Conservation (phyloP, 2,329 filamentous ascomycete genomes). For the Sphaerulina populicola region DNA sequence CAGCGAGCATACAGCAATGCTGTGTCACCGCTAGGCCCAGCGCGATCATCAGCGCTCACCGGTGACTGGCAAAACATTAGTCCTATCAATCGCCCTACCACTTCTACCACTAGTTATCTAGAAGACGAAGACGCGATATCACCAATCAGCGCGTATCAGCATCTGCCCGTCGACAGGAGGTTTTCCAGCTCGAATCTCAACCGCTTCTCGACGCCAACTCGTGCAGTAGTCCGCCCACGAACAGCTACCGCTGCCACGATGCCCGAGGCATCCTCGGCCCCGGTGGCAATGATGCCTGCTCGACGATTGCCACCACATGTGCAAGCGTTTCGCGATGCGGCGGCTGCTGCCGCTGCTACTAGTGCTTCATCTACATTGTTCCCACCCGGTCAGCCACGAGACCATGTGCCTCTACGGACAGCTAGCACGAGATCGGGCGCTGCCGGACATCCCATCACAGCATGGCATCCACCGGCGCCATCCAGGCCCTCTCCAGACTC, state of each 20-base stretch:
- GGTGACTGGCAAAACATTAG: constrained; percentile 27
- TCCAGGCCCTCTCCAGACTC: constrained; percentile 5
- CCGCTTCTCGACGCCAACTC: constrained; percentile 26
- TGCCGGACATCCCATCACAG: constrained; percentile 29
- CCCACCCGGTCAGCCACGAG: constrained; percentile 19
- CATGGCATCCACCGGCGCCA: constrained; percentile 31
- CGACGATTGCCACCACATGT: constrained; percentile 28
- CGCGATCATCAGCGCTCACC: constrained; percentile 20
- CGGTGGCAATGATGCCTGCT: constrained; percentile 3
- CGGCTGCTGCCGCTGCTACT: constrained; percentile 13
- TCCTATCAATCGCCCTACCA: constrained; percentile 15
- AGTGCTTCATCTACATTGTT: constrained; percentile 26
- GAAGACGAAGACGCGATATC: constrained; percentile 23
- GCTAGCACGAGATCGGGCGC: constrained; percentile 21
- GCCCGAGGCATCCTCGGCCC: constrained; percentile 2
- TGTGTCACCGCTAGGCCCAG: constrained; percentile 18
- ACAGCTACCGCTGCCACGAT: constrained; percentile 15
- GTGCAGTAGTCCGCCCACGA: constrained; percentile 13
- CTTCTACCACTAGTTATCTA: constrained; percentile 13
- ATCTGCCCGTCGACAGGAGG: constrained; percentile 8
- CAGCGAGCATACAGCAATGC: constrained; percentile 30
- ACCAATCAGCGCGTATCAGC: constrained; percentile 5
- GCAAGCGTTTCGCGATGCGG: constrained; percentile 28
- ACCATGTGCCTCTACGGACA: constrained; percentile 26
- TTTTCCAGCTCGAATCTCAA: constrained; percentile 7